Base-by-base conservation (phyloP, 2,329 filamentous ascomycete species). In the Alternaria rosae region DNA sequence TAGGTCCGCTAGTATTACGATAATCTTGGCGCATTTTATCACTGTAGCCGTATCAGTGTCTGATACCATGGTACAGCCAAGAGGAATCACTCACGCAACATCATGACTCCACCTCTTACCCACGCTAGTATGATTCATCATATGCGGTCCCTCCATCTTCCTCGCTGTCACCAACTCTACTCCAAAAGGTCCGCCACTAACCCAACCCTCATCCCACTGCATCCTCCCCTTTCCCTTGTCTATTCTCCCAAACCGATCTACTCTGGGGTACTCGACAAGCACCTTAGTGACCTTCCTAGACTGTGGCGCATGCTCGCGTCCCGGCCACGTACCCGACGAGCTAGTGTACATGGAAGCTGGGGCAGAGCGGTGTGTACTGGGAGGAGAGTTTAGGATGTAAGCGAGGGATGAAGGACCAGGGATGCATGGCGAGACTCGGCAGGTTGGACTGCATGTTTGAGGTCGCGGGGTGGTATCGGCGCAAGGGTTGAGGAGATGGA, bases 31-130 rank as follows among this genome's bases (percentile, higher is more conserved):
- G 51, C 35, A 13, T 32, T 28, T 50, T 20, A 17, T 15, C 30
- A 20, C 50, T 53, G 30, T 26, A 6, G 13, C 15, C 32, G 26
- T 25, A 6, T 20, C 21, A 41, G 20, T 25, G n/a, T 15, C 45
- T 15, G 6, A 11, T 41, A 25, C 21, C 17, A 20, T 38, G 17
- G 35, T 53, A 41, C 32, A 41, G 35, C 32, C 30, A 44, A 52
- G 11, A 35, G 11, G n/a, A 52, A 12, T 21, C 5, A 45, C 48
- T 54, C 21, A 59, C 17, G 30, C 26, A 38, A 45, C 21, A 23
- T 47, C 32, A 25, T 59, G 50, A 30, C 41, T 47, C 56, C 42
- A 21, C n/a, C 6, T 59, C 7, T 48, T 54, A 30, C 30, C 35
- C 10, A n/a, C 11, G 11, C 17, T 25, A 10, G 50, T 54, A 32